phyloP scores from a whole-genome alignment of 768 basidiomycete species.

The Mycena epipterygia region DNA sequence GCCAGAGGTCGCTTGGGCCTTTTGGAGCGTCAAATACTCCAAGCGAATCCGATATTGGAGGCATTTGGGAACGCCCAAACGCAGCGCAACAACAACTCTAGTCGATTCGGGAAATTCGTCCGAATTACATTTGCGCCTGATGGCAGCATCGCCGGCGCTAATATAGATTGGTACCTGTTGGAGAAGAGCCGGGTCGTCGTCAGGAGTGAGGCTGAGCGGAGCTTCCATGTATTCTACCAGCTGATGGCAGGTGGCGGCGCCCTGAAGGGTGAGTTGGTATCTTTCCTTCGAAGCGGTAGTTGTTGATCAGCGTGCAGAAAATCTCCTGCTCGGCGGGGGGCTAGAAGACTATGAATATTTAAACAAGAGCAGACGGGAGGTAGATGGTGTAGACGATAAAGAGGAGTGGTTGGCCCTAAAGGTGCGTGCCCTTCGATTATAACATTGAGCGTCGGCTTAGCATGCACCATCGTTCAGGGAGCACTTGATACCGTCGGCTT shows the following conservation, averaged over 20 bases:
- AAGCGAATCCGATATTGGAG: conserved; percentile 97
- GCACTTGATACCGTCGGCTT: conserved; percentile 95
- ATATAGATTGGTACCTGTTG: conserved; percentile 98
- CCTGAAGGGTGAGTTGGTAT: conserved; percentile 71
- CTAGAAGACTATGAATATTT: conserved; percentile 92
- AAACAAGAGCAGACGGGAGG: conserved; percentile 88
- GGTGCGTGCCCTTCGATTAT: conserved; percentile 56
- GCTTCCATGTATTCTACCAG: conserved; percentile 98
- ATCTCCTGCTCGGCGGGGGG: conserved; percentile 78
- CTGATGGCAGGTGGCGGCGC: conserved; percentile 81
- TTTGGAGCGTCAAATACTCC: conserved; percentile 95
- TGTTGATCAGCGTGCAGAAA: conserved; percentile 53
- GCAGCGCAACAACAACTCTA: conserved; percentile 98
- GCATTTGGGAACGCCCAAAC: conserved; percentile 99
- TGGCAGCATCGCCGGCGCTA: conserved; percentile 97
- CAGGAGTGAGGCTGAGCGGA: conserved; percentile 89
- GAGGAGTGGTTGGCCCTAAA: conserved; percentile 89
- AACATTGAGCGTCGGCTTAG: not conserved
- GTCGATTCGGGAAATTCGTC: conserved; percentile 98
- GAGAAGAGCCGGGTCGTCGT: conserved; percentile 97
- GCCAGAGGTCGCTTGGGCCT: conserved; percentile 86
- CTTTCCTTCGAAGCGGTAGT: not conserved
- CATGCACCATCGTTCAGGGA: conserved; percentile 56
- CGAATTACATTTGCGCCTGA: conserved; percentile 93
- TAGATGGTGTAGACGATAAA: conserved; percentile 95